Base-by-base conservation (phyloP, 257 asterid genomes). In the Ligustrum vulgare region DNA sequence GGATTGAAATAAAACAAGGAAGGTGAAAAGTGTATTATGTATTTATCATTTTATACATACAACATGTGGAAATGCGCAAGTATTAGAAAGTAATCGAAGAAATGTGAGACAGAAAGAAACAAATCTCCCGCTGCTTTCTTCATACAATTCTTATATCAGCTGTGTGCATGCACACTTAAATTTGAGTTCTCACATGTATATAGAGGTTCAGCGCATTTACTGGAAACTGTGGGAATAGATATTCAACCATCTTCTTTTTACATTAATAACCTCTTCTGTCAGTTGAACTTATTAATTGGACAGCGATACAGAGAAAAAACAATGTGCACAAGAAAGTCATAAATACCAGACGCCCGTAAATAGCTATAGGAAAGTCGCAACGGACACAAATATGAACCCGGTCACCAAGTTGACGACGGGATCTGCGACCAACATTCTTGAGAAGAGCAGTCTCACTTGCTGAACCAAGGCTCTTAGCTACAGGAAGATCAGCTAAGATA, bases 371-470 rank as follows among this genome's bases (percentile, higher is more conserved):
- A 54, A 87, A 90, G 78, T 95, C 97, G 63, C 98, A 95, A 45
- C 88, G 85, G 25, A 89, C 97, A 81, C 97, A 93, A 76, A 95
- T 89, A 78, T 95, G 99, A 32, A 95, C 97, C 23, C 99, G 93
- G 77, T 95, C 97, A 33, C 96, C 97, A 76, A 95, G 93, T 84
- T 87, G 97, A 73, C 99, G 96, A 5, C 97, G 96, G 32, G 98
- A 95, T 82, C 96, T 87, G 4, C 97, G 94, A 13, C 98, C 99
- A 70, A 91, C 79, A 76, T 81, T 81, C 93, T 93, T 95, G 80
- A 82, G 66, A 13, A 79, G 78, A 39, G 98, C 87, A 73, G 82
- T 77, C 18, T 90, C 81, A 77, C 78, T 76, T 45, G 91, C 84
- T 35, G 87, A 72, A 66, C 99, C 99, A 56, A 95, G 83, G 78